phyloP scores from a whole-genome alignment of 371 early-diverging fungal genomes.

The Capillidium heterosporum region DNA sequence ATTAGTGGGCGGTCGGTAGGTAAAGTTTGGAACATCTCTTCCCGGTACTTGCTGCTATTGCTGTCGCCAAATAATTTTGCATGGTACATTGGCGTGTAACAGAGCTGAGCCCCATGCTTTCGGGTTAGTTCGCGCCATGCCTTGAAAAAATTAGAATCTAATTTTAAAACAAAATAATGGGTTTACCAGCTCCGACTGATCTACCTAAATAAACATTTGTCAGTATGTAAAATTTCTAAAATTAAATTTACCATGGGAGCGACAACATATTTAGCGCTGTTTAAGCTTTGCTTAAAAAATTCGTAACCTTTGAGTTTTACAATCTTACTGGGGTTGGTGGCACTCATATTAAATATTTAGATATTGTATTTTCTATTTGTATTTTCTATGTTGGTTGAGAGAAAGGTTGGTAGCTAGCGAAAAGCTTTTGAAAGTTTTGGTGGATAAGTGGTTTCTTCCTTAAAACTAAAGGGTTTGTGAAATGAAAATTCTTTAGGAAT shows the following conservation, averaged over 20 bases:
- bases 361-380: no score
- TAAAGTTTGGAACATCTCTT: slow-evolving; percentile 60
- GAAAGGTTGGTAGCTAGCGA: no score
- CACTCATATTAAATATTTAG: no score
- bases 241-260: slow-evolving; percentile 11
- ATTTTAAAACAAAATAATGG: neutral
- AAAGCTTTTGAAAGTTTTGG: no score
- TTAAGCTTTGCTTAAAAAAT: slow-evolving; percentile 8
- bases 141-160: slow-evolving; percentile 9
- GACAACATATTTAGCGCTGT: slow-evolving; percentile 8
- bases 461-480: no score
- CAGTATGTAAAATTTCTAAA: neutral
- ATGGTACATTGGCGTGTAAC: slow-evolving; percentile 99
- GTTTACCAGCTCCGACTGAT: slow-evolving; percentile 10
- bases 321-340: no score
- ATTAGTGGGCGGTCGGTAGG: slow-evolving; percentile 73
- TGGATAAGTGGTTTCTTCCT: no score
- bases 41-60: slow-evolving; percentile 34
- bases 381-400: no score
- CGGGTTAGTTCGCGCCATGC: slow-evolving; percentile 89
- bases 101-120: slow-evolving; percentile 79
- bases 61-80: slow-evolving; percentile 61
- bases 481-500: no score
- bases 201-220: slow-evolving; percentile 5
- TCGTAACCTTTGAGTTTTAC: slow-evolving; percentile 9